A percentile compares a stretch with the other conserved stretches of the same genome.
These are phyloP conservation scores for Metroxylon sagu DNA, from an alignment of 176 grass and related monocot genomes.

Conservation along the genomic window DNA sequence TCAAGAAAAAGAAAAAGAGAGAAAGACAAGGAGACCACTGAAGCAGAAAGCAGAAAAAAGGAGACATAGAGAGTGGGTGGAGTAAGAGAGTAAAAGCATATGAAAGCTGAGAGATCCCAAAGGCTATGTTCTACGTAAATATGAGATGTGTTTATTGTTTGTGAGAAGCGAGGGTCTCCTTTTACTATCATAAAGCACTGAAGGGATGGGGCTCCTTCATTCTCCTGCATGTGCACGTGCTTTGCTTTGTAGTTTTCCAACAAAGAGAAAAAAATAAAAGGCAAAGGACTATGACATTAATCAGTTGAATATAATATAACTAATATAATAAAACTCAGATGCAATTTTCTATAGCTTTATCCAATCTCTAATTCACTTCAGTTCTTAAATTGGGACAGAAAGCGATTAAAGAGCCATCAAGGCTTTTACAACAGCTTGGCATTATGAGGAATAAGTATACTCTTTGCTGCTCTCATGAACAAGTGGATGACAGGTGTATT, in stretches of 20 bases:
- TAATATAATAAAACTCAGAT: too few relatives aligned
- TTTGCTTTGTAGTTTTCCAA: conserved; percentile 10
- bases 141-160: not conserved
- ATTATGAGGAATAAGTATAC: too few relatives aligned
- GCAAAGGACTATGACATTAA: not conserved
- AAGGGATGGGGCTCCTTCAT: conserved; percentile 1
- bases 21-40: conserved; percentile 11
- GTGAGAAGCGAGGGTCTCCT: not conserved
- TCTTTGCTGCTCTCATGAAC: too few relatives aligned
- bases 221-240: conserved; percentile 10
- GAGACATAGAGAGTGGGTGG: not conserved
- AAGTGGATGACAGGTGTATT: too few relatives aligned
- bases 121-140: too few relatives aligned
- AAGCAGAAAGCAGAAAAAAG: not conserved
- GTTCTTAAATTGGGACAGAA: too few relatives aligned
- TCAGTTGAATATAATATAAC: not conserved
- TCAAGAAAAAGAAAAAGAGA: not conserved
- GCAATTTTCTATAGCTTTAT: too few relatives aligned
- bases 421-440: too few relatives aligned
- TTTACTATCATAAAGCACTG: conserved; percentile 1
- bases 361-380: too few relatives aligned
- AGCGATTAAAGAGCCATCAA: too few relatives aligned
- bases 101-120: not conserved
- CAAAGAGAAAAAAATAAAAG: not conserved
- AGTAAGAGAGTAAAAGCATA: not conserved